Conservation (phyloP, 768 basidiomycete species). For the Boletus fagicola region DNA sequence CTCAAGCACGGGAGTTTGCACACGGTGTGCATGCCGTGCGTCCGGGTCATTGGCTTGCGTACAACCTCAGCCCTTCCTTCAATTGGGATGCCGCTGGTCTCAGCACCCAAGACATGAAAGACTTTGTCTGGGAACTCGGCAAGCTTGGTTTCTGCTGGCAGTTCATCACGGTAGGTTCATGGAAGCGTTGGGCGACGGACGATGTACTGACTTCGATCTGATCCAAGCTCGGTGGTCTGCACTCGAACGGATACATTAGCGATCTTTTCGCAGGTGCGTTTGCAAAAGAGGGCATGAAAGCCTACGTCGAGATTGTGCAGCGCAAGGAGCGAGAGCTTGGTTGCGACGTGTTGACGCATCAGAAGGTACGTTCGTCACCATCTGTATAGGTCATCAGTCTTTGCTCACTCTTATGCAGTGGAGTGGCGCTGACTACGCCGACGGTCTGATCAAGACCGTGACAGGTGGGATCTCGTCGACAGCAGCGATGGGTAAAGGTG, state of each 20-base stretch:
- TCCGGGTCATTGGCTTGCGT: conserved; percentile 94
- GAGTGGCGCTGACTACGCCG: conserved; percentile 93
- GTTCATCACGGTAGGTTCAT: conserved; percentile 85
- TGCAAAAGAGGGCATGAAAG: conserved; percentile 97
- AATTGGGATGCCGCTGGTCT: conserved; percentile 96
- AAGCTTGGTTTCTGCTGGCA: conserved; percentile 98
- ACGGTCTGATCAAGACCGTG: conserved; percentile 89
- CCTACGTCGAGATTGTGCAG: conserved; percentile 95
- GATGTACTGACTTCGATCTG: conserved; percentile 4
- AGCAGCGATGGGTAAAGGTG: conserved; percentile 98
- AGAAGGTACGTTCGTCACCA: conserved; percentile 60
- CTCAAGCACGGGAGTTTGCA: conserved; percentile 91
- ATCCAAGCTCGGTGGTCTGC: conserved; percentile 85
- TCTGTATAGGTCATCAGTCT: not conserved
- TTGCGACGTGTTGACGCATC: conserved; percentile 96
- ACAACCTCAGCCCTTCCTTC: conserved; percentile 93
- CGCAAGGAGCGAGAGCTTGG: conserved; percentile 89
- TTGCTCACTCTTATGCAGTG: conserved; percentile 51
- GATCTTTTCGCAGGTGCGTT: conserved; percentile 88
- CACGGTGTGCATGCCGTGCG: conserved; percentile 77
- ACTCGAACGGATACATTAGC: conserved; percentile 96
- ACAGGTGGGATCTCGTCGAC: conserved; percentile 97
- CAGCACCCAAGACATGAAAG: conserved; percentile 78
- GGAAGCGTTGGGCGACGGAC: not conserved
- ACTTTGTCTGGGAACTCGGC: conserved; percentile 89